Base-by-base conservation (phyloP, 1,284 basidiomycete species). In the Phlebopus sp. region DNA sequence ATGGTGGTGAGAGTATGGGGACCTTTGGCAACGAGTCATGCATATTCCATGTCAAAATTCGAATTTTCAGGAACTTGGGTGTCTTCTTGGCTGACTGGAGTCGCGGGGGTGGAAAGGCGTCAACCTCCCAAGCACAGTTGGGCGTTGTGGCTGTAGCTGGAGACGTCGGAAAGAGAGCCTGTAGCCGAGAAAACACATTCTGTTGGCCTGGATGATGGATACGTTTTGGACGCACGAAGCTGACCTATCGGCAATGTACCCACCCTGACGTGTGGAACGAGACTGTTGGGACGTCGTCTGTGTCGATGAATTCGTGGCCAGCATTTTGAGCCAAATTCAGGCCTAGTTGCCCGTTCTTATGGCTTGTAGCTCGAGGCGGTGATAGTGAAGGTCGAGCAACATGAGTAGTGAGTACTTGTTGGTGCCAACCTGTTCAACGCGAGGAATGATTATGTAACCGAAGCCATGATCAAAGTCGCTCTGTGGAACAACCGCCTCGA, bases 1-100 rank as follows among this genome's bases (percentile, higher is more conserved):
- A 7, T 15, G 23, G 21, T 1, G 3, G 37, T 21, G 52, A 37
- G 32, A 25, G 25, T 15, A 40, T 2, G 10, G 59, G n/a, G 31
- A 82, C 84, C 76, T 86, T 88, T 27, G 86, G 86, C 5, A 88
- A 59, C 1, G 81, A 81, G 57, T 88, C 83, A 55, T 88, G 83
- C 86, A 89, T 90, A 59, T 89, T 90, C 87, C 87, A 81, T 29
- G 77, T 75, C 25, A 80, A 43, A 44, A 80, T 73, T 23, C 75
- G 64, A 11, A 78, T 63, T 55, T 80, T 80, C 15, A 80, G 62
- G 55, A 69, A 73, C 50, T 69, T 69, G 9, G 70, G 70, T 2
- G 63, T 57, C 21, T 62, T 67, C 18, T 68, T 65, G 8, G 60
- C 54, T 18, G 60, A 63, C 19, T 55, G 55, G 36, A 60, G 55